These are phyloP conservation scores for Penicillium sp. DNA, from an alignment of 2,329 filamentous ascomycete species.

Conservation along the genomic window DNA sequence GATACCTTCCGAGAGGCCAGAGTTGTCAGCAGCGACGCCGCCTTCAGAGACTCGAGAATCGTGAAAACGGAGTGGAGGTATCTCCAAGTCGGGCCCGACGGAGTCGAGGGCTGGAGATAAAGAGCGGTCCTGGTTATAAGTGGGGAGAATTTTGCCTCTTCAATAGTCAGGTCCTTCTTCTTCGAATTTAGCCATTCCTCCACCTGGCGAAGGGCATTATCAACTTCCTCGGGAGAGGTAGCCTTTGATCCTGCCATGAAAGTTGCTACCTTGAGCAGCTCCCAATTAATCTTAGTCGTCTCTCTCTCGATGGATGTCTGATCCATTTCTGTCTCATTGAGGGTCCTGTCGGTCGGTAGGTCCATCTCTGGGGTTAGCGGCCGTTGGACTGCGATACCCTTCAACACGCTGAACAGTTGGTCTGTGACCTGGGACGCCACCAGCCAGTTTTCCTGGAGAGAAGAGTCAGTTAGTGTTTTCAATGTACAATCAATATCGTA, in stretches of 20 bases:
- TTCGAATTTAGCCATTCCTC: slow-evolving; percentile 39
- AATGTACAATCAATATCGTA: not conserved
- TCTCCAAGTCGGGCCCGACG: slow-evolving; percentile 44
- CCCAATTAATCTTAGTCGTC: slow-evolving; percentile 36
- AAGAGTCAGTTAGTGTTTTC: slow-evolving; percentile 23
- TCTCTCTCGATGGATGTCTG: slow-evolving; percentile 43
- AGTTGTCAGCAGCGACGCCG: slow-evolving; percentile 38
- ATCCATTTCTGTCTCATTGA: slow-evolving; percentile 33
- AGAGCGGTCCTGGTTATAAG: slow-evolving; percentile 32
- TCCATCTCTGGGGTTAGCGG: slow-evolving; percentile 33
- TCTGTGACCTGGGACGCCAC: slow-evolving; percentile 40
- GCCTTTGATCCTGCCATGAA: slow-evolving; percentile 41
- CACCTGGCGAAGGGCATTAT: slow-evolving; percentile 31
- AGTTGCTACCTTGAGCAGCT: slow-evolving; percentile 38
- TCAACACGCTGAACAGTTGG: slow-evolving; percentile 39
- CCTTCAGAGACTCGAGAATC: slow-evolving; percentile 47
- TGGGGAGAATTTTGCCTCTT: slow-evolving; percentile 23
- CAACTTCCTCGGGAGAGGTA: slow-evolving; percentile 33
- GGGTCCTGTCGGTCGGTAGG: slow-evolving; percentile 31
- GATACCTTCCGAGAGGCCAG: slow-evolving; percentile 36
- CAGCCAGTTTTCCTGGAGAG: slow-evolving; percentile 40
- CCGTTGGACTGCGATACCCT: slow-evolving; percentile 36
- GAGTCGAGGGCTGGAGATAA: slow-evolving; percentile 26
- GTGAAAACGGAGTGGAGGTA: slow-evolving; percentile 45
- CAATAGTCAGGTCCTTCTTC: slow-evolving; percentile 25